Evolutionary conservation across 1,139 yeast genomes (phyloP), one percentile per base, ranked within the genome.

Genomic region (Entelexis sorbosivorans): DNA sequence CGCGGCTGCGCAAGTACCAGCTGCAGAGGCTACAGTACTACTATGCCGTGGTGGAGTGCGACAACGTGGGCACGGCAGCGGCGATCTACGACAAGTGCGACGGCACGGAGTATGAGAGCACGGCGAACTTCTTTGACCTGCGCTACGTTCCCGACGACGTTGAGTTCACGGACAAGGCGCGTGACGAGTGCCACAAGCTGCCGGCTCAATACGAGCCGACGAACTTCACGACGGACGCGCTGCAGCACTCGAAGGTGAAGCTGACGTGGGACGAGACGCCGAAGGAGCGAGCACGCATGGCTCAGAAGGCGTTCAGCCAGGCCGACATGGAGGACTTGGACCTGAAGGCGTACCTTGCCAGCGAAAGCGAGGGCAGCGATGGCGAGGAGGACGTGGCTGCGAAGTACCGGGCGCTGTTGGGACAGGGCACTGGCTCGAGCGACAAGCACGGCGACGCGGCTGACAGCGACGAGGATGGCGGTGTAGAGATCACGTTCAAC

Each of bases 191-290:
- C 67, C 69, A 71, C 28, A 75, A 77, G 57, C 72, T 88, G 20
- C 96, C 97, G 2, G 71, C 80, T 4, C 77, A 77, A 49, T 93
- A 91, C 66, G 81, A 78, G 60, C 98, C 98, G n/a, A 73, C 73
- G 51, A 62, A 67, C 33, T 93, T 91, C 68, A 86, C 86, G 34
- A 93, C 96, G 2, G 96, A 86, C 67, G 96, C 96, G 0, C 73
- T 89, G 54, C 95, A 88, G 64, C 95, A 87, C 64, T 87, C 96
- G 14, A 88, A 87, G 63, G 96, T 89, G 46, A 86, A 86, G 64
- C 73, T 89, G 58, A 88, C 96, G 0, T 89, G 97, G 97, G 99
- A 93, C 67, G 97, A 91, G 68, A 93, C 97, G 0, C 98, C 98
- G 4, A 82, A 79, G 55, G 96, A 88, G 62, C 77, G 98, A 64